A percentile compares a stretch with the other conserved stretches of the same genome.
phyloP scores from a whole-genome alignment of 2,329 filamentous ascomycete genomes.

The Remersonia thermophila region DNA sequence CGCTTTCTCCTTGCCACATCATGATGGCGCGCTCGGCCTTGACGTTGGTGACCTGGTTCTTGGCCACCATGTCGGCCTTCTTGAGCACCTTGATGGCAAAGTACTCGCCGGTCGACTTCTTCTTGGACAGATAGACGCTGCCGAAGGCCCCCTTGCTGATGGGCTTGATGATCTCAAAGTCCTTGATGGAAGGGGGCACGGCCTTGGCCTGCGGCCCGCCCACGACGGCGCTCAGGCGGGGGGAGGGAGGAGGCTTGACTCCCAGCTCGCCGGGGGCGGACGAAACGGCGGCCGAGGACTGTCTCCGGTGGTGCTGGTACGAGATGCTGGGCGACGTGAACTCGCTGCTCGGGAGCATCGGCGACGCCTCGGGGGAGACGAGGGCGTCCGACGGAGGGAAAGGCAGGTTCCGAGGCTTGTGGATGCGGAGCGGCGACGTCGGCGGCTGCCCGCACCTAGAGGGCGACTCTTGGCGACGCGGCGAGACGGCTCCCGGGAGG shows the following conservation, averaged over 20 bases:
- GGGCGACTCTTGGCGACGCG: constrained; percentile 78
- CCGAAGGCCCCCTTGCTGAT: constrained; percentile 98
- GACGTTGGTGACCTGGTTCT: constrained; percentile 98
- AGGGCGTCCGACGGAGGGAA: constrained; percentile 47
- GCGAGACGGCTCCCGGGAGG: constrained; percentile 64
- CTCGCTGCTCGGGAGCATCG: constrained; percentile 71
- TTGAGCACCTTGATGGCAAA: constrained; percentile 98
- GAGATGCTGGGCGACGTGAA: constrained; percentile 60
- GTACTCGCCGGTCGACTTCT: constrained; percentile 96
- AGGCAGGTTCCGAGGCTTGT: constrained; percentile 59
- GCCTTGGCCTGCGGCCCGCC: constrained; percentile 75
- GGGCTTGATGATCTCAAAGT: constrained; percentile 98
- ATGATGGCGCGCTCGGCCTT: constrained; percentile 98
- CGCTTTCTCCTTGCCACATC: constrained; percentile 99
- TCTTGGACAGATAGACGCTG: constrained; percentile 95
- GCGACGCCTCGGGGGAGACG: constrained; percentile 79
- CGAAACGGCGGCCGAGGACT: constrained; percentile 82
- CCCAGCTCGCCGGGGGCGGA: constrained; percentile 32
- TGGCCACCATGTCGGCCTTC: constrained; percentile 99
- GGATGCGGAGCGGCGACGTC: constrained; percentile 75
- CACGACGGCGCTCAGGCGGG: constrained; percentile 62
- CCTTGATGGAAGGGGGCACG: constrained; percentile 91
- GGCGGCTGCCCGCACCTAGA: constrained; percentile 56
- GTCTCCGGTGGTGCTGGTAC: constrained; percentile 53
- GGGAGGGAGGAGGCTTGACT: constrained; percentile 65